phyloP scores from a whole-genome alignment of 2,329 filamentous ascomycete genomes.

The Venturia nashicola region DNA sequence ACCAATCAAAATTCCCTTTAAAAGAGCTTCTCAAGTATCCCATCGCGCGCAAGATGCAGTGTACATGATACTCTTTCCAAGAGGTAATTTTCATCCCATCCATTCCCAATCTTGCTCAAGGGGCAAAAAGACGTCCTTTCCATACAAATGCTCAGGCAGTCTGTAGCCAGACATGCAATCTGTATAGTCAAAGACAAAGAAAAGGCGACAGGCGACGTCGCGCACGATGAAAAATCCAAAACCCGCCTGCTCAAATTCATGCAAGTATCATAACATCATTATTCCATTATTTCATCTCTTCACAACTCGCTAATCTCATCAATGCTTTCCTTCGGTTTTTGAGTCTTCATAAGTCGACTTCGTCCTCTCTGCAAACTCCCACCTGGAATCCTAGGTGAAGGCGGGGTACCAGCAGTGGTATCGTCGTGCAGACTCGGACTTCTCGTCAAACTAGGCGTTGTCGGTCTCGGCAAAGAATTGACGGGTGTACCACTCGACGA shows the following conservation, averaged over 20 bases:
- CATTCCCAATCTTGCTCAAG: background rate
- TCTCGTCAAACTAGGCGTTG: background rate
- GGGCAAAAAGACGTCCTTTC: background rate
- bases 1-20: background rate
- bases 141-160: background rate
- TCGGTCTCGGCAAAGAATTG: background rate
- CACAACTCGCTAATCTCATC: background rate
- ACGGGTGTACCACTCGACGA: background rate
- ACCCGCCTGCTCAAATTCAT: background rate
- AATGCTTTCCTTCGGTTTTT: background rate
- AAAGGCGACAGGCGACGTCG: background rate
- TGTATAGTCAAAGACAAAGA: background rate
- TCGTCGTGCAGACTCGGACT: background rate
- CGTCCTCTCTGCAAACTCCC: background rate
- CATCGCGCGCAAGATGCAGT: background rate
- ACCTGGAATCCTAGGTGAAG: conserved; percentile 1
- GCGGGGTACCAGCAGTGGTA: background rate
- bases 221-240: background rate
- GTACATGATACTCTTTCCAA: conserved; percentile 2
- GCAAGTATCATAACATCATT: conserved; percentile 1
- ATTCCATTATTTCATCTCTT: background rate
- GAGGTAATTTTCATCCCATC: background rate
- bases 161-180: background rate
- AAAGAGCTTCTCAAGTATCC: background rate
- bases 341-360: background rate